Evolutionary conservation across 495 filamentous ascomycete species (phyloP).

Genomic region (Schizothecium vesticola): DNA sequence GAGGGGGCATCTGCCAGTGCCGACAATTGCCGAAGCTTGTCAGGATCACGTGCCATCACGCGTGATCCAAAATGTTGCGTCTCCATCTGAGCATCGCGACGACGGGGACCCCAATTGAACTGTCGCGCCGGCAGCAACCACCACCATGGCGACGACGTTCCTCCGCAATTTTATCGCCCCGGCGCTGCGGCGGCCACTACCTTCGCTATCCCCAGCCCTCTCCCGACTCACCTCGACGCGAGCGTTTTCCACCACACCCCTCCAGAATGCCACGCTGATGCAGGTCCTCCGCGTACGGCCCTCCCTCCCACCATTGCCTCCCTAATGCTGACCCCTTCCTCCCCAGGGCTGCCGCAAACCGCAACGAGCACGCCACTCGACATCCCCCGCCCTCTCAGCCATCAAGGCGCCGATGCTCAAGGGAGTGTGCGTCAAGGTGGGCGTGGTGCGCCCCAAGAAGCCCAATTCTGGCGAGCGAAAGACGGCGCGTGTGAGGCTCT

Average conservation of each 20-base stretch:
- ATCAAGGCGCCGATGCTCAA: conserved; percentile 75
- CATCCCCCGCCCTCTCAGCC: conserved; percentile 73
- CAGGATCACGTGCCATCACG: conserved; percentile 15
- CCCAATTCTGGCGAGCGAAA: conserved; percentile 96
- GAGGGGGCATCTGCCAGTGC: background rate
- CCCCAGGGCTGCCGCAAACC: conserved; percentile 66
- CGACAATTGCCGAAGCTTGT: conserved; percentile 20
- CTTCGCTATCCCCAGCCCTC: background rate
- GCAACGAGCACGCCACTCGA: conserved; percentile 72
- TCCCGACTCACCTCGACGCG: conserved; percentile 17
- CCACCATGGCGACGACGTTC: conserved; percentile 27
- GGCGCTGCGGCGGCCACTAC: conserved; percentile 21
- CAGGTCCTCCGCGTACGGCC: conserved; percentile 51
- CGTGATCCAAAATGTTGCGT: conserved; percentile 22
- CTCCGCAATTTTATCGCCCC: conserved; percentile 25
- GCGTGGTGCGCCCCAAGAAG: conserved; percentile 93
- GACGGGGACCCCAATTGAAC: conserved; percentile 3
- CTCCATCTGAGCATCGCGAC: background rate
- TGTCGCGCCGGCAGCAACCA: conserved; percentile 10
- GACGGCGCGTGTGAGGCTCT: conserved; percentile 80
- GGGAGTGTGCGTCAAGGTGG: conserved; percentile 90
- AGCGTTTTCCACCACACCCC: conserved; percentile 46
- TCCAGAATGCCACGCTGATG: conserved; percentile 53
- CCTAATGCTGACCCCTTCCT: background rate
- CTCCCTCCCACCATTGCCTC: background rate